Percentiles rank a stretch among this genome's conserved stretches.
These are phyloP conservation scores for Salix brachista DNA, from an alignment of 345 rosid species.

Conservation along the genomic window DNA sequence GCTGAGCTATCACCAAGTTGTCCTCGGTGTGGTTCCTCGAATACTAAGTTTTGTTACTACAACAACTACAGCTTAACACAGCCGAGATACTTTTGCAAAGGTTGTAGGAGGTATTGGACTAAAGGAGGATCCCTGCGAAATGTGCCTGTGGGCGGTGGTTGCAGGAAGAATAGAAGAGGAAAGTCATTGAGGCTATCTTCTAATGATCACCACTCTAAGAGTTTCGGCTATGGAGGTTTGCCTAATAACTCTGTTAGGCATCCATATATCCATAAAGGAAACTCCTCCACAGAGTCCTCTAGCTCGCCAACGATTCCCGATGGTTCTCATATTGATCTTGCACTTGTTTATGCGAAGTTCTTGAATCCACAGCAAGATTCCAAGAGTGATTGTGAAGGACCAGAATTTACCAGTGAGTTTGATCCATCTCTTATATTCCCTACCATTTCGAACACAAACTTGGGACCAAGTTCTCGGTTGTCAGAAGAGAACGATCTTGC, in stretches of 20 bases:
- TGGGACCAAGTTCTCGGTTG: constrained; percentile 2
- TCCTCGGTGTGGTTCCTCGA: constrained; percentile 59
- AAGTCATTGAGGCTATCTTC: constrained; percentile 34
- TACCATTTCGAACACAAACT: background rate
- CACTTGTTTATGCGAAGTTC: constrained; percentile 53
- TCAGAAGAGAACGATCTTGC: constrained; percentile 11
- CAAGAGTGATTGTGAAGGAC: constrained; percentile 11
- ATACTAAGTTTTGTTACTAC: constrained; percentile 65
- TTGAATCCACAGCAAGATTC: constrained; percentile 39
- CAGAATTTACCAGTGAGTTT: constrained; percentile 22
- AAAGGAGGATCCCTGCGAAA: constrained; percentile 58
- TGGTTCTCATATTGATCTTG: constrained; percentile 47
- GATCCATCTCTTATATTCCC: constrained; percentile 25
- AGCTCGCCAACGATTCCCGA: constrained; percentile 15
- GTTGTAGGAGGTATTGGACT: constrained; percentile 66
- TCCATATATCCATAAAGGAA: constrained; percentile 3
- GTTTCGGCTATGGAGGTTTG: constrained; percentile 4
- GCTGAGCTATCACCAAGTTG: constrained; percentile 51
- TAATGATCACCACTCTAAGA: constrained; percentile 6
- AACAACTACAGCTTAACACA: constrained; percentile 68
- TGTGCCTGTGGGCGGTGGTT: constrained; percentile 58
- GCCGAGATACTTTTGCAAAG: constrained; percentile 65
- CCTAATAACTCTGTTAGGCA: background rate
- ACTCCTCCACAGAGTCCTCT: constrained; percentile 17
- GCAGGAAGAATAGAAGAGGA: constrained; percentile 49